phyloP scores from a whole-genome alignment of 495 filamentous ascomycete species.

The Penicillium ochrochloron region DNA sequence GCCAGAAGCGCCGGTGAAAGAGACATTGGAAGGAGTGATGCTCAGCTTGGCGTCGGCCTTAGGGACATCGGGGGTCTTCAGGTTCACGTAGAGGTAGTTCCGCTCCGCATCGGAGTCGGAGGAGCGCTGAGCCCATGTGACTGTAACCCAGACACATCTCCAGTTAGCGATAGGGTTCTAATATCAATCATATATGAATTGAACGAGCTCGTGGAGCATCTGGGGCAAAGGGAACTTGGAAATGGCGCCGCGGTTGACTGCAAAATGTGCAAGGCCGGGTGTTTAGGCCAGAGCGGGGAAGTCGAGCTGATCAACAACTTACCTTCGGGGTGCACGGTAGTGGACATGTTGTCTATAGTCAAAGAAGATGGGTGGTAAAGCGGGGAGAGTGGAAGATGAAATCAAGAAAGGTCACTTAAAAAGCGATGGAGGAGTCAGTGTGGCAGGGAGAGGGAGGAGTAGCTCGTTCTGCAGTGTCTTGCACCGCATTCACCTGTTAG shows the following conservation, averaged over 20 bases:
- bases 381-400: conserved; percentile 15
- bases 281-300: conserved; percentile 42
- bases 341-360: conserved; percentile 34
- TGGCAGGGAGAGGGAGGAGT: conserved; percentile 24
- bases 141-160: conserved; percentile 48
- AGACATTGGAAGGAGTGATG: conserved; percentile 74
- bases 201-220: neutral
- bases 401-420: conserved; percentile 2
- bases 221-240: conserved; percentile 9
- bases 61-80: conserved; percentile 81
- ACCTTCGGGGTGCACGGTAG: conserved; percentile 47
- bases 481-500: conserved; percentile 33
- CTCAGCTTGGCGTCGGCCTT: conserved; percentile 72
- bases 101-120: conserved; percentile 75
- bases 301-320: conserved; percentile 35
- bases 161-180: conserved; percentile 27
- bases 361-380: conserved; percentile 17
- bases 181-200: conserved; percentile 8
- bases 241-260: conserved; percentile 24
- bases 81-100: conserved; percentile 91
- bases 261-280: conserved; percentile 34
- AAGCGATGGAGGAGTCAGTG: conserved; percentile 21
- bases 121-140: conserved; percentile 98
- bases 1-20: conserved; percentile 79
- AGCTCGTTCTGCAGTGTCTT: conserved; percentile 19